Evolutionary conservation across 345 rosid genomes (phyloP).

Genomic region (Eucalyptus coolabah): DNA sequence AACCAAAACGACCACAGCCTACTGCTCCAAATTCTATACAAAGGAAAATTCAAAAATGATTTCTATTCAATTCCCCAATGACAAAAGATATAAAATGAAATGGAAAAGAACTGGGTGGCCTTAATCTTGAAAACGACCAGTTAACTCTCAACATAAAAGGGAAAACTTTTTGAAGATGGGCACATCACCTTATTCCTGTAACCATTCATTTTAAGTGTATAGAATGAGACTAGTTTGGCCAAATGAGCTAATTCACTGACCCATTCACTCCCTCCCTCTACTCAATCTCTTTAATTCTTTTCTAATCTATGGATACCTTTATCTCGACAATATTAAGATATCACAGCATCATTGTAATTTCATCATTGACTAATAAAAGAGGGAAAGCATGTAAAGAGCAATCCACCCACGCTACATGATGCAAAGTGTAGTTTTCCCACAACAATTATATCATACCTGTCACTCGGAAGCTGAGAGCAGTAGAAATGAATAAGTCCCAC

Average conservation of each 20-base stretch:
- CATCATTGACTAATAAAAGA: not conserved
- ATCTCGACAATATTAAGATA: not conserved
- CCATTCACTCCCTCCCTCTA: not conserved
- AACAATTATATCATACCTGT: slow-evolving; percentile 36
- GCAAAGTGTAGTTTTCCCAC: not conserved
- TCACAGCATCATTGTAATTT: not conserved
- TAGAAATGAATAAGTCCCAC: slow-evolving; percentile 92
- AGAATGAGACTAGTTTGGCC: not conserved
- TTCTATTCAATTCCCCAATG: not conserved
- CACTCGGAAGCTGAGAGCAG: slow-evolving; percentile 98
- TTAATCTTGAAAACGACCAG: not conserved
- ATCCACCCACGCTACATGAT: not conserved
- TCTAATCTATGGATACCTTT: not conserved
- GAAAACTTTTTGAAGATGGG: not conserved
- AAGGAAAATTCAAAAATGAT: not conserved
- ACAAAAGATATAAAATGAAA: not conserved
- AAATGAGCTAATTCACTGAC: not conserved
- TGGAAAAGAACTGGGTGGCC: not conserved
- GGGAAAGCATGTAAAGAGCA: not conserved
- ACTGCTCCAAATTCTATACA: not conserved
- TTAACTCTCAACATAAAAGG: not conserved
- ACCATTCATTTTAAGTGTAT: not conserved
- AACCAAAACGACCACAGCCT: not conserved
- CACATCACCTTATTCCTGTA: not conserved
- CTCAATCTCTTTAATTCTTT: not conserved